Evolutionary conservation across 305 asterid species (phyloP), one percentile per base, ranked within the genome.

Genomic region (Withania somnifera): DNA sequence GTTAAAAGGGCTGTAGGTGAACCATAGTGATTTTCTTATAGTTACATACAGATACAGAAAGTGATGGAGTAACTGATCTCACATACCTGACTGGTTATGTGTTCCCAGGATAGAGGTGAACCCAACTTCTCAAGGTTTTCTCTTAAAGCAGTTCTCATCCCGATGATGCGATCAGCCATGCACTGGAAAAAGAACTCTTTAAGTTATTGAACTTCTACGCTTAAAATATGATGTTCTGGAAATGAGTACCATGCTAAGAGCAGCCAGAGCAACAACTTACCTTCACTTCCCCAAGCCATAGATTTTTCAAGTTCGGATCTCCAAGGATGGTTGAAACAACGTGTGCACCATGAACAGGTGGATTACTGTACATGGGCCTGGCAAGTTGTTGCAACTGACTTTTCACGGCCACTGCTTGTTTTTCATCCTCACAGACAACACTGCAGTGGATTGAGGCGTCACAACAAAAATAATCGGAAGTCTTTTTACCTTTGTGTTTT

Each of bases 371-470:
- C 99, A 96, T 96, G 57, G 99, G 99, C 84, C 98, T 88, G 6
- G 98, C 98, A 58, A 96, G 89, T 88, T 93, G 99, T 97, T 96
- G 99, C 84, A 96, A 84, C 92, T 94, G 98, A 87, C 98, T 96
- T 88, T 96, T 96, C 85, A 94, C 98, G 10, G 98, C 93, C 64
- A 90, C 92, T 17, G 99, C 98, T 89, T 96, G 97, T 85, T 91
- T 96, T 84, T 90, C 95, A 83, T 94, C 97, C 86, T 91, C 98
- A 83, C 99, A 96, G 15, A 94, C 97, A 84, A 96, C 87, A 77
- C 99, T 96, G 90, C 69, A 82, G 42, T 78, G n/a, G 54, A 79
- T 19, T 26, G 63, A 85, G 81, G 82, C 17, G 84, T 34, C 19
- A 79, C 50, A 36, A 30, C 17, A 34, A 71, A 58, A 51, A 66